Conservation (phyloP, 345 rosid species). For the Sonneratia alba region DNA sequence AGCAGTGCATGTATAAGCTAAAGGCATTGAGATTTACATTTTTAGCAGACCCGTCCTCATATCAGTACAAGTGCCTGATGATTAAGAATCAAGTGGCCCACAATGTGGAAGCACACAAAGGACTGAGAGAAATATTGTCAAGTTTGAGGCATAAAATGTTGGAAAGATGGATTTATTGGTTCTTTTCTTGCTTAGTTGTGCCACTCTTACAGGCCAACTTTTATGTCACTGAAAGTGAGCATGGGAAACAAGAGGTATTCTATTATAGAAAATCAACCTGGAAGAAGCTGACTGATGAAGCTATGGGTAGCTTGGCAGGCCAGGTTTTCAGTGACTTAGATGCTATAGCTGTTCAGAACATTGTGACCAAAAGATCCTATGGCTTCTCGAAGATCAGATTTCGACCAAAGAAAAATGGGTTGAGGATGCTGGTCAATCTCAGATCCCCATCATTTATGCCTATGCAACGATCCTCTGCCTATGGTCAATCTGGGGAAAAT, state of each 20-base stretch:
- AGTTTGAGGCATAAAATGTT: conserved; percentile 37
- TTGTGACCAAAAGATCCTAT: conserved; percentile 27
- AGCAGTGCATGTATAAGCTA: conserved; percentile 51
- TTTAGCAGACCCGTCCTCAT: conserved; percentile 27
- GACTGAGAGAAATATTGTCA: conserved; percentile 14
- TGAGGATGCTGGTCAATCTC: conserved; percentile 61
- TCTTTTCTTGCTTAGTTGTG: conserved; percentile 53
- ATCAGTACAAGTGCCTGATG: conserved; percentile 19
- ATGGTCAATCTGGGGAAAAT: conserved; percentile 9
- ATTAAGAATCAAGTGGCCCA: conserved; percentile 11
- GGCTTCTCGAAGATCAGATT: conserved; percentile 67
- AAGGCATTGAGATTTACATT: conserved; percentile 43
- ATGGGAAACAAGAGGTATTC: conserved; percentile 44
- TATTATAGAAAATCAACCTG: conserved; percentile 66
- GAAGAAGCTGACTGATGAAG: conserved; percentile 37
- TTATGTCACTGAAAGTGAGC: conserved; percentile 71
- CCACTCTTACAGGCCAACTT: conserved; percentile 64
- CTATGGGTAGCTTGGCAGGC: conserved; percentile 28
- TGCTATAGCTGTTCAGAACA: conserved; percentile 28
- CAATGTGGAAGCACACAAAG: conserved; percentile 11
- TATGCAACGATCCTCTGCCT: conserved; percentile 8
- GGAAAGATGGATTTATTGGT: conserved; percentile 71
- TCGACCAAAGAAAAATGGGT: conserved; percentile 55
- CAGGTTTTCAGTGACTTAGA: conserved; percentile 31
- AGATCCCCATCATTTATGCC: conserved; percentile 42